Evolutionary conservation across 768 basidiomycete species (phyloP).

Genomic region (Pleurotus giganteus): DNA sequence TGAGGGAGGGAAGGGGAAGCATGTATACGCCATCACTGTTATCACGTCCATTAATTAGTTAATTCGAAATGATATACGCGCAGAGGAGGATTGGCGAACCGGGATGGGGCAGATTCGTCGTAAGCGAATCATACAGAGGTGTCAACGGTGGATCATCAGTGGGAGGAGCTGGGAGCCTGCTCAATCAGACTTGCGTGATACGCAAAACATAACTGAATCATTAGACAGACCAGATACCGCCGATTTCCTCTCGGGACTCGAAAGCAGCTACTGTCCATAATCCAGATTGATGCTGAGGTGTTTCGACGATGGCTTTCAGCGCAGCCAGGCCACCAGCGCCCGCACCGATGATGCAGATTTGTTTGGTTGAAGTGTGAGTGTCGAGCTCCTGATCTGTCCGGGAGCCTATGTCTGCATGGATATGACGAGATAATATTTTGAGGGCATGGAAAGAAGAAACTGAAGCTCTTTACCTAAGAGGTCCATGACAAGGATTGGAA

Average conservation of each 20-base stretch:
- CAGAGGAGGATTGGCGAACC: conserved; percentile 40
- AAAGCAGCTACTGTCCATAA: conserved; percentile 65
- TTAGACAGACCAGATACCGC: conserved; percentile 70
- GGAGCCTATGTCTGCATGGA: no score
- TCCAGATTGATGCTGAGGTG: conserved; percentile 51
- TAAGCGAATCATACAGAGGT: conserved; percentile 75
- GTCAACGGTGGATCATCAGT: conserved; percentile 55
- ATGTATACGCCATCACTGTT: conserved; percentile 68
- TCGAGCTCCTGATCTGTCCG: no score
- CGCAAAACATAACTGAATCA: not conserved
- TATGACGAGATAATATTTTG: no score
- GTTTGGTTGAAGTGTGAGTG: no score
- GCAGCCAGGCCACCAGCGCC: conserved; percentile 75
- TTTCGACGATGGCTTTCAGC: conserved; percentile 62
- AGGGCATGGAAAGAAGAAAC: no score
- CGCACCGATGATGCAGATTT: conserved; percentile 71
- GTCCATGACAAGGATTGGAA: no score
- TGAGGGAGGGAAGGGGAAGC: conserved; percentile 65
- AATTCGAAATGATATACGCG: conserved; percentile 77
- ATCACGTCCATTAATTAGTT: conserved; percentile 78
- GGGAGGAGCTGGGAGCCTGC: conserved; percentile 57
- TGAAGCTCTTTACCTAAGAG: no score
- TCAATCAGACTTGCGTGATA: not conserved
- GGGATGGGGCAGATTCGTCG: conserved; percentile 81
- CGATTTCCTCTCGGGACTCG: conserved; percentile 63